Percentiles rank a stretch among this genome's conserved stretches.
Conservation (phyloP, 176 grass and related monocot genomes). For the Phoenix roebelenii region DNA sequence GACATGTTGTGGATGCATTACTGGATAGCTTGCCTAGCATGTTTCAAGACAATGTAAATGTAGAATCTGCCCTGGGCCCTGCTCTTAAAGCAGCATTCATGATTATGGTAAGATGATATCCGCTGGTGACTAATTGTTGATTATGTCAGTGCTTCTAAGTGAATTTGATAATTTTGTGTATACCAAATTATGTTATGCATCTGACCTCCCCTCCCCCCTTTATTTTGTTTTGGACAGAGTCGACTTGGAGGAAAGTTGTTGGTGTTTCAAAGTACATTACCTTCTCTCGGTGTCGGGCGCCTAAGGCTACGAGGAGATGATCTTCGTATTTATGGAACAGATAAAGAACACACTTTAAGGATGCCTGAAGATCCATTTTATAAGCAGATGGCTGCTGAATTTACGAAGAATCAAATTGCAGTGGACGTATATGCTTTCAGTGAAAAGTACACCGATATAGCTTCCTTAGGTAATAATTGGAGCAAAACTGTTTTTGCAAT, state of each 20-base stretch:
- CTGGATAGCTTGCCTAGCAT: constrained; percentile 92
- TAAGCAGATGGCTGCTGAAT: constrained; percentile 98
- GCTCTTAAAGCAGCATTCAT: constrained; percentile 92
- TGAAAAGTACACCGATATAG: constrained; percentile 82
- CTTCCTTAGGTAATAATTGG: constrained; percentile 62
- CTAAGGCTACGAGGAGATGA: constrained; percentile 90
- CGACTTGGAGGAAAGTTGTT: constrained; percentile 87
- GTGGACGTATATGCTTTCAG: constrained; percentile 90
- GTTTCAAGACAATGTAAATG: constrained; percentile 80
- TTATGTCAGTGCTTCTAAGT: too few species aligned
- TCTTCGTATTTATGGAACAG: constrained; percentile 79
- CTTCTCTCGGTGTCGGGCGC: constrained; percentile 76
- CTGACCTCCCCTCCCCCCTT: too few species aligned
- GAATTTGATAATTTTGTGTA: too few species aligned
- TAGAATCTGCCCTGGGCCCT: constrained; percentile 88
- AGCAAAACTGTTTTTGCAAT: background rate
- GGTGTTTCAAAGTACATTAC: constrained; percentile 88
- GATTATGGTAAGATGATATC: constrained; percentile 66
- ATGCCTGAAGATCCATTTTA: constrained; percentile 87
- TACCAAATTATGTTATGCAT: too few species aligned
- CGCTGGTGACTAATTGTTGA: background rate
- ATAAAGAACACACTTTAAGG: constrained; percentile 79
- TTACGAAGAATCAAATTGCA: constrained; percentile 81
- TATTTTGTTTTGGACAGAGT: constrained; percentile 38
- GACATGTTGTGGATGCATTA: constrained; percentile 69